Base-by-base conservation (phyloP, 2,329 filamentous ascomycete genomes). In the Rhexocercosporidium sp. region DNA sequence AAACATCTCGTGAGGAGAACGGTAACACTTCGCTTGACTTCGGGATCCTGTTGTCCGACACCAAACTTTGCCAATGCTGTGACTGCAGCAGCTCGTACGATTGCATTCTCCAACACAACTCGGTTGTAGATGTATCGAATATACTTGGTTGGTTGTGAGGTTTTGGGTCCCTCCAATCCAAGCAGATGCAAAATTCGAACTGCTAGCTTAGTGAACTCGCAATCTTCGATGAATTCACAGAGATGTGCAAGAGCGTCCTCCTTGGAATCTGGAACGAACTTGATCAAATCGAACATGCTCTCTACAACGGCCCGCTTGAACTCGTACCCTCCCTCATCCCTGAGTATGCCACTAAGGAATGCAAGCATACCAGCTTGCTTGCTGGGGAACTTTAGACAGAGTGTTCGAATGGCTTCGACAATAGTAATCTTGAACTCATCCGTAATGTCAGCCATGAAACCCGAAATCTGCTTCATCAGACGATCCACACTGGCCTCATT, bases 391-490 rank as follows among this genome's bases (percentile, higher is more conserved):
- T 99, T 99, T 74, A 99, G 85, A 79, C 95, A 98, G 47, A 99
- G 83, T 3, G 96, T 98, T 69, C 96, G 92, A 77, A 99, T 97
- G 49, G 96, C 96, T 80, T 99, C 96, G 51, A 99, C 95, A 76
- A 99, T 97, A n/a, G 96, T 99, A 73, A 99, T 97, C 85, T 98
- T 99, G 86, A 99, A 99, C 80, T 99, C 96, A 77, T 99, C 96
- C 7, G 95, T 97, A 73, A 98, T 98, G 81, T 98, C 96, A 4
- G 94, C 93, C 96, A 99, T 98, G 83, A 99, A 97, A 46, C 92
- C 91, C 27, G 93, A 94, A 70, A 99, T 98, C 80, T 98, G 94
- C 86, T 97, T 97, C 94, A 99, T 97, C 73, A 99, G 82, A 63
- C 96, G 90, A 79, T 99, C 96, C 53, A 99, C 96, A 73, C 94